Percentiles rank a stretch among this genome's conserved stretches.
phyloP scores from a whole-genome alignment of 768 basidiomycete species.

The Chalciporus chontae region DNA sequence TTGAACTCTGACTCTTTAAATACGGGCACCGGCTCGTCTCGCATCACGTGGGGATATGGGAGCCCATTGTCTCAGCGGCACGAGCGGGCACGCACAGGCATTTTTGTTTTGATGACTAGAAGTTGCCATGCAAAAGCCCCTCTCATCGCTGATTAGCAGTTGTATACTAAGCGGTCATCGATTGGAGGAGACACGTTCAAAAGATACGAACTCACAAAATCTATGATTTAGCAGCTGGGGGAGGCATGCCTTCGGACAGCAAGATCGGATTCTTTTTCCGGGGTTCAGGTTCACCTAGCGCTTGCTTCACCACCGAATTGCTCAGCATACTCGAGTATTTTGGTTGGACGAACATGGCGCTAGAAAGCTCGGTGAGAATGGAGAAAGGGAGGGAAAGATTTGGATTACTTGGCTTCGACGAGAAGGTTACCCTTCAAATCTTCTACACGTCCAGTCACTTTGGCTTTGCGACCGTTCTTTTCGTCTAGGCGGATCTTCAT shows the following conservation, averaged over 20 bases:
- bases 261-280: constrained; percentile 20
- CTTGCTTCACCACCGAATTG: constrained; percentile 52
- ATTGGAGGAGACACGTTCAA: no score
- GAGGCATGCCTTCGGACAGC: constrained; percentile 26
- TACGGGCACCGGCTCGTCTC: no score
- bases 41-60: no score
- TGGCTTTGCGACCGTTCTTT: constrained; percentile 73
- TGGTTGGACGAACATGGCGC: constrained; percentile 85
- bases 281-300: constrained; percentile 57
- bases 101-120: no score
- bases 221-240: constrained; percentile 27
- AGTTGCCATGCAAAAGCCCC: no score
- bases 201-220: background rate
- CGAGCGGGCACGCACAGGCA: no score
- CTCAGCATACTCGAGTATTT: constrained; percentile 79
- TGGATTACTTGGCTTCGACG: constrained; percentile 74
- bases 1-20: no score
- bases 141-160: no score
- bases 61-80: no score
- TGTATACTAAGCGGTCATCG: no score
- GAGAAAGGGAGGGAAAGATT: background rate
- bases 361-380: constrained; percentile 25
- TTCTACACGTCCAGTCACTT: constrained; percentile 70
- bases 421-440: constrained; percentile 77
- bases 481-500: constrained; percentile 67